Conservation (phyloP, 495 filamentous ascomycete genomes). For the Trichoderma gamsii region DNA sequence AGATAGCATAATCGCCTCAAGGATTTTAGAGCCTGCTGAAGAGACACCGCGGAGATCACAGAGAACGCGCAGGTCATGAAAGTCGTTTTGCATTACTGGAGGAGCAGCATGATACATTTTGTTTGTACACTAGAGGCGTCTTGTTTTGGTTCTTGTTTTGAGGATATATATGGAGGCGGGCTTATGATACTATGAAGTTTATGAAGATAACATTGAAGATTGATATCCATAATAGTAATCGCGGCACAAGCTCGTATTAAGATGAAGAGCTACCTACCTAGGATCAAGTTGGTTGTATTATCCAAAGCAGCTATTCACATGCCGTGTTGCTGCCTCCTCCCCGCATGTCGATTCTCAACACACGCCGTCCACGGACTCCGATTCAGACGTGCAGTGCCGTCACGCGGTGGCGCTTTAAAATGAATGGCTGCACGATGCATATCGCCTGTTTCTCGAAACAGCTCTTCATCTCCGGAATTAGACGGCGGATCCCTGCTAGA, state of each 20-base stretch:
- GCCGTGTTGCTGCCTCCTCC: neutral
- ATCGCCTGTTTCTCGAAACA: slow-evolving; percentile 1
- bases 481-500: neutral
- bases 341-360: neutral
- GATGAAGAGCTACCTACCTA: neutral
- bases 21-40: neutral
- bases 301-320: neutral
- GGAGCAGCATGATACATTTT: neutral
- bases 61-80: neutral
- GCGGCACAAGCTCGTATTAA: neutral
- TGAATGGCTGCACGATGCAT: neutral
- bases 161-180: neutral
- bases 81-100: neutral
- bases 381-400: neutral
- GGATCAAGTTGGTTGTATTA: neutral
- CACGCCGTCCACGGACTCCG: neutral
- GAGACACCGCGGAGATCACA: slow-evolving; percentile 10
- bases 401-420: slow-evolving; percentile 2
- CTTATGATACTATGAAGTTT: neutral
- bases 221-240: neutral
- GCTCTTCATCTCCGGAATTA: slow-evolving; percentile 8
- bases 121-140: neutral
- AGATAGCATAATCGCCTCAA: slow-evolving; percentile 16
- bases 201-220: neutral
- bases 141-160: neutral